These are phyloP conservation scores for Coemansia sp. DNA, from an alignment of 192 early-diverging fungal genomes.

Conservation along the genomic window DNA sequence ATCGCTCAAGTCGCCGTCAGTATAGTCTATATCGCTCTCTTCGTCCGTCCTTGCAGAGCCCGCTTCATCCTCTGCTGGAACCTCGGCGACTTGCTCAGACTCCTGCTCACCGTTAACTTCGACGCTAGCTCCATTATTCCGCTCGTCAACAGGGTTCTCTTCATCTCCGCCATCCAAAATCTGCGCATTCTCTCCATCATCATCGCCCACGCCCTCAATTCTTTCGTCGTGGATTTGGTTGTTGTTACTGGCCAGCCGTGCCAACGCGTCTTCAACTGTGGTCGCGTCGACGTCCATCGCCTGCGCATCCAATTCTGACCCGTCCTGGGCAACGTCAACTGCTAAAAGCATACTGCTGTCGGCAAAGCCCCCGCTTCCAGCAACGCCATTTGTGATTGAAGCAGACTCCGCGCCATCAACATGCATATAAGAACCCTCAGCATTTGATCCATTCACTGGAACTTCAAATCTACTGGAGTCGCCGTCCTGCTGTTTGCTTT, in stretches of 20 bases:
- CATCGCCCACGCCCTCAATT: background rate
- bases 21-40: background rate
- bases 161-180: background rate
- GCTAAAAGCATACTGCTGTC: slow-evolving; percentile 27
- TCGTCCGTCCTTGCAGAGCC: background rate
- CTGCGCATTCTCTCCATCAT: background rate
- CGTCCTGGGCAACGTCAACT: slow-evolving; percentile 8
- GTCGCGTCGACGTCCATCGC: slow-evolving; percentile 38
- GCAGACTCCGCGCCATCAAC: background rate
- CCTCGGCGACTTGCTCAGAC: background rate
- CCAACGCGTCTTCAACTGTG: slow-evolving; percentile 49
- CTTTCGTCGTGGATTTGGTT: background rate
- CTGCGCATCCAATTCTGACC: slow-evolving; percentile 22
- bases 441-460: background rate
- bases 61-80: background rate
- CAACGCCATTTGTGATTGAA: background rate
- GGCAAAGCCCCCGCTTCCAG: background rate
- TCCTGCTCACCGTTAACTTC: background rate
- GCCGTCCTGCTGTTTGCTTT: slow-evolving; percentile 7
- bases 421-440: background rate
- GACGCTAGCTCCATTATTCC: background rate
- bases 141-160: background rate
- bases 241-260: slow-evolving; percentile 29
- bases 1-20: background rate
- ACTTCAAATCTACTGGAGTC: background rate